Conservation (phyloP, 169 alveolate genomes). For the Toxoplasma gondii region DNA sequence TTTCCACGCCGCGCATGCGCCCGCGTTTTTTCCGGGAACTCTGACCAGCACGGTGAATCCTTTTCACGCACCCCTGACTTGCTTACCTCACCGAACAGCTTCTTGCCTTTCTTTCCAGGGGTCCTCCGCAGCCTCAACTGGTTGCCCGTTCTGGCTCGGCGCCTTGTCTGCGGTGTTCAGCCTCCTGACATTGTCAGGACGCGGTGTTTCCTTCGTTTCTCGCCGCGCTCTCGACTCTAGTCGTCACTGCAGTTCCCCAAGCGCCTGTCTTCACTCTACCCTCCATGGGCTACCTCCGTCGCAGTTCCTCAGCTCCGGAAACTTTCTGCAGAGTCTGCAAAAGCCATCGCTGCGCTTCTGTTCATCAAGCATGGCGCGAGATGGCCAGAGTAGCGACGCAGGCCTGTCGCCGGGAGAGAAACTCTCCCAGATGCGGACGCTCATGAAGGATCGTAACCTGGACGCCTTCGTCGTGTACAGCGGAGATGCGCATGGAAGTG, state of each 20-base stretch:
- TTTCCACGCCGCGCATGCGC: not conserved
- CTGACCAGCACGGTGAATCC: not conserved
- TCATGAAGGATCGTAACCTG: slow-evolving; percentile 66
- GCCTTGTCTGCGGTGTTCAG: not conserved
- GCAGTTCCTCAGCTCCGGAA: not conserved
- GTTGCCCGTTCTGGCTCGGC: not conserved
- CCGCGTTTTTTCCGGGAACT: not conserved
- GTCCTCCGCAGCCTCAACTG: not conserved
- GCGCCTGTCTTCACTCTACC: not conserved
- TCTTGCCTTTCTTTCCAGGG: not conserved
- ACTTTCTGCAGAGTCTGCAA: not conserved
- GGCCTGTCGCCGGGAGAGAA: slow-evolving; percentile 61
- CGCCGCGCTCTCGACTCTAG: not conserved
- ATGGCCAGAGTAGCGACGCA: not conserved
- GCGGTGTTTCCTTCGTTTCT: not conserved
- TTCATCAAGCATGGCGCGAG: not conserved
- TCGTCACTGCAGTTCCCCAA: not conserved
- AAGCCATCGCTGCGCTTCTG: not conserved
- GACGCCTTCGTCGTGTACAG: slow-evolving; percentile 74
- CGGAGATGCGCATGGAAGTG: slow-evolving; percentile 78
- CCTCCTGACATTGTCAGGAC: not conserved
- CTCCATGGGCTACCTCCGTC: not conserved
- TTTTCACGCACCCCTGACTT: not conserved
- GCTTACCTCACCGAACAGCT: not conserved
- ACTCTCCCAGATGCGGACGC: slow-evolving; percentile 64